A percentile compares a stretch with the other conserved stretches of the same genome.
phyloP scores from a whole-genome alignment of 345 rosid genomes.

The Draba incana region DNA sequence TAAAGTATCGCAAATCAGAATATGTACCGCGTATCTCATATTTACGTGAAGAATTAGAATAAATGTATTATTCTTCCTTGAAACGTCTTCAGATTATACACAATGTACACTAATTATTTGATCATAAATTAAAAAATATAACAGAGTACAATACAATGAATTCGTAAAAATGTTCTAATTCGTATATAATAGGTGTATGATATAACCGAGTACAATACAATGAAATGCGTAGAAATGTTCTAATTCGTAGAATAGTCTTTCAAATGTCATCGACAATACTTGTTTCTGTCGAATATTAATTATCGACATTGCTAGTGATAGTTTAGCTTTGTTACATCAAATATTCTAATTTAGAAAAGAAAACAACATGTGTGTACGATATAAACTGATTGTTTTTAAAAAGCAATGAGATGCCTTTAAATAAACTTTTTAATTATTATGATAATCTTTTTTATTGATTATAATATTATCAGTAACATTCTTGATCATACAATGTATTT shows the following conservation, averaged over 20 bases:
- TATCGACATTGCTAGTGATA: slow-evolving; percentile 20
- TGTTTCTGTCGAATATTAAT: slow-evolving; percentile 35
- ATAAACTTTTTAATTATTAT: slow-evolving; percentile 22
- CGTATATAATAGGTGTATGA: not conserved
- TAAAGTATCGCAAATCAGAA: slow-evolving; percentile 21
- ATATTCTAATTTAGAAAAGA: slow-evolving; percentile 37
- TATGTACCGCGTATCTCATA: slow-evolving; percentile 28
- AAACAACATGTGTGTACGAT: slow-evolving; percentile 38
- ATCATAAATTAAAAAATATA: not conserved
- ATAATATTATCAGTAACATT: slow-evolving; percentile 20
- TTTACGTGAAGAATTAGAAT: slow-evolving; percentile 20
- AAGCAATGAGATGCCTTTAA: slow-evolving; percentile 33
- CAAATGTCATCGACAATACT: not conserved
- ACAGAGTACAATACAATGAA: not conserved
- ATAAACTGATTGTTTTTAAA: slow-evolving; percentile 13
- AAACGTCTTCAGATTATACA: slow-evolving; percentile 20
- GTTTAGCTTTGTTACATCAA: slow-evolving; percentile 41
- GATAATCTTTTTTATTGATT: slow-evolving; percentile 10
- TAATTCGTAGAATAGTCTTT: not conserved
- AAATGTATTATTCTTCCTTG: slow-evolving; percentile 10
- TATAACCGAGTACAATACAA: not conserved
- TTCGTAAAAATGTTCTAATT: not conserved
- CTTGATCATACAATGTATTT: slow-evolving; percentile 31
- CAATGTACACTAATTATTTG: not conserved
- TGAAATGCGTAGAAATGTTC: not conserved